A percentile compares a stretch with the other conserved stretches of the same genome.
These are phyloP conservation scores for Hypoxylon sp. DNA, from an alignment of 2,329 filamentous ascomycete genomes.

Conservation along the genomic window DNA sequence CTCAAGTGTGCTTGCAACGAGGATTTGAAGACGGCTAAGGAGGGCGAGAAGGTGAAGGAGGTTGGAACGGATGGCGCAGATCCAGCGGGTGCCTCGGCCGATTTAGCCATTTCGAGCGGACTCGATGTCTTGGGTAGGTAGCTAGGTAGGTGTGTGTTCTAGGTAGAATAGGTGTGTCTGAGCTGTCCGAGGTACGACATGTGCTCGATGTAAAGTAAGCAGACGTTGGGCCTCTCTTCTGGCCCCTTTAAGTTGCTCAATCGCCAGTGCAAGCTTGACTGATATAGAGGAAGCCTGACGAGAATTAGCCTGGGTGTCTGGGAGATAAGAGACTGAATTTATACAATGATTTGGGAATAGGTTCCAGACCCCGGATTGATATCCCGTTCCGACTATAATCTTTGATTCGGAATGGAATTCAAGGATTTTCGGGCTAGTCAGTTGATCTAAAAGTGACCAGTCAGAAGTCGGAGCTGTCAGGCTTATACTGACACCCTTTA, in stretches of 20 bases:
- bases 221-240: too few relatives aligned
- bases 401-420: constrained; percentile 3
- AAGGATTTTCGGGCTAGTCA: constrained; percentile 18
- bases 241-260: background rate
- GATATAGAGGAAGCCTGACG: constrained; percentile 1
- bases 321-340: background rate
- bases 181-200: background rate
- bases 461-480: constrained; percentile 13
- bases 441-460: constrained; percentile 30
- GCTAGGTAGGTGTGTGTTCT: background rate
- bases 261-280: background rate
- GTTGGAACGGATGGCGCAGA: constrained; percentile 23
- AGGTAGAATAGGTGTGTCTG: background rate
- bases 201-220: background rate
- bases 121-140: too few relatives aligned
- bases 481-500: background rate
- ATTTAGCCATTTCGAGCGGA: constrained; percentile 6
- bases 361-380: constrained; percentile 7
- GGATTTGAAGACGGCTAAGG: constrained; percentile 35
- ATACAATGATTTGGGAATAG: constrained; percentile 1
- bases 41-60: constrained; percentile 34
- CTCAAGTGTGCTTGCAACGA: constrained; percentile 37
- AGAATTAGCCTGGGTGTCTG: constrained; percentile 3
- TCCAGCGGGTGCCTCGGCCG: constrained; percentile 1
- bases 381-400: constrained; percentile 7